These are phyloP conservation scores for Ballota nigra DNA, from an alignment of 257 asterid species.

Conservation along the genomic window DNA sequence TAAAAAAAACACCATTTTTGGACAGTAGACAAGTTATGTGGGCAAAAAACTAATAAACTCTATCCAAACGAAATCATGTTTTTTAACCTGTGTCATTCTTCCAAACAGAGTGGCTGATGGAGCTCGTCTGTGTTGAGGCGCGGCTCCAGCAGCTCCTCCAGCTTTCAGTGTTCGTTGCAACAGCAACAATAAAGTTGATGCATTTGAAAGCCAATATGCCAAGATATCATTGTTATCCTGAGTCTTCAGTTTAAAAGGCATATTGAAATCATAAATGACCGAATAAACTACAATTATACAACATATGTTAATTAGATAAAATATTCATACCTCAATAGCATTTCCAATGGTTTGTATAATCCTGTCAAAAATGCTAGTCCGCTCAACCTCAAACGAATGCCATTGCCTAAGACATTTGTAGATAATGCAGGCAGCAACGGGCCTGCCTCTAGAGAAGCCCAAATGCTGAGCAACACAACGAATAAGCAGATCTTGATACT, in stretches of 20 bases:
- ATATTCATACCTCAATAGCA: slow-evolving; percentile 82
- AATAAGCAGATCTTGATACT: slow-evolving; percentile 89
- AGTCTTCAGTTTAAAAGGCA: slow-evolving; percentile 43
- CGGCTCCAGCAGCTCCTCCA: slow-evolving; percentile 77
- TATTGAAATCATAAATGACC: slow-evolving; percentile 12
- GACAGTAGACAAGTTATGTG: too few relatives aligned
- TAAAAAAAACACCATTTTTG: too few relatives aligned
- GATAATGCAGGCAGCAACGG: slow-evolving; percentile 88
- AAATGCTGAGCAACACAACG: slow-evolving; percentile 89
- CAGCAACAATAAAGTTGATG: slow-evolving; percentile 86
- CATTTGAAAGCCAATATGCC: slow-evolving; percentile 97
- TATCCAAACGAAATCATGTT: slow-evolving; percentile 4
- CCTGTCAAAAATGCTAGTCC: slow-evolving; percentile 94
- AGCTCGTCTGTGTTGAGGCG: slow-evolving; percentile 83
- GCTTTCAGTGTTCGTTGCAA: slow-evolving; percentile 95
- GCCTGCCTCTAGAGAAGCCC: slow-evolving; percentile 87
- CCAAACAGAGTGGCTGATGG: slow-evolving; percentile 90
- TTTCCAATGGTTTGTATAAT: slow-evolving; percentile 95
- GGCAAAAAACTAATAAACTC: background rate
- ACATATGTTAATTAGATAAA: background rate
- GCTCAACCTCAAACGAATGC: slow-evolving; percentile 90
- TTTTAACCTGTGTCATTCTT: slow-evolving; percentile 94
- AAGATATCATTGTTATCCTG: slow-evolving; percentile 85
- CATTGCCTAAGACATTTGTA: slow-evolving; percentile 94
- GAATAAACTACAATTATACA: background rate